Percentiles rank a stretch among this genome's conserved stretches.
phyloP scores from a whole-genome alignment of 192 early-diverging fungal genomes.

The Mortierella antarctica region DNA sequence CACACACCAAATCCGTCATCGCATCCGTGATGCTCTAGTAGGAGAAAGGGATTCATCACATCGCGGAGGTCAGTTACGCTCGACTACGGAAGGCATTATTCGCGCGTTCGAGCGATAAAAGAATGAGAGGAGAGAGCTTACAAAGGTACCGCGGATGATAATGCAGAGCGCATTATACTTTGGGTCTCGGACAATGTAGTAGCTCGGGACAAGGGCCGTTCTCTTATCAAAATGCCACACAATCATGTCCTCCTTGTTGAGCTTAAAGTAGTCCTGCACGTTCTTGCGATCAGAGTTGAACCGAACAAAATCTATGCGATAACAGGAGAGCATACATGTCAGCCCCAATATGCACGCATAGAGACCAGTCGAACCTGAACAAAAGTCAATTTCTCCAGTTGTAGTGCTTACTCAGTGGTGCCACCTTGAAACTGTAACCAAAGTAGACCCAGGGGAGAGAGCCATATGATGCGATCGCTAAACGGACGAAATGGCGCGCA shows the following conservation, averaged over 20 bases:
- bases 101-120: neutral
- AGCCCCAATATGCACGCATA: neutral
- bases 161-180: conserved; percentile 53
- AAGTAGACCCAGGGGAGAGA: conserved; percentile 48
- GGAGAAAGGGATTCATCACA: neutral
- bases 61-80: neutral
- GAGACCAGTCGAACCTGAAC: neutral
- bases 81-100: neutral
- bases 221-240: conserved; percentile 56
- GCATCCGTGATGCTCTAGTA: conserved; percentile 54
- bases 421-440: conserved; percentile 51
- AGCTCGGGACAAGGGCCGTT: conserved; percentile 50
- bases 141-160: conserved; percentile 55
- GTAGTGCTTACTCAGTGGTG: conserved; percentile 34
- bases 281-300: conserved; percentile 55
- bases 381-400: neutral
- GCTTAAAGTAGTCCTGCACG: conserved; percentile 53
- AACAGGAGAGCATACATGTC: neutral
- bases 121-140: conserved; percentile 5
- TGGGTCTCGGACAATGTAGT: conserved; percentile 55
- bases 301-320: conserved; percentile 48
- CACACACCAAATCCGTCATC: conserved; percentile 56
- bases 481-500: conserved; percentile 51
- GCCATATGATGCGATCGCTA: conserved; percentile 57
- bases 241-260: conserved; percentile 56